Evolutionary conservation across 768 basidiomycete genomes (phyloP).

Genomic region (Kwoniella europaea): DNA sequence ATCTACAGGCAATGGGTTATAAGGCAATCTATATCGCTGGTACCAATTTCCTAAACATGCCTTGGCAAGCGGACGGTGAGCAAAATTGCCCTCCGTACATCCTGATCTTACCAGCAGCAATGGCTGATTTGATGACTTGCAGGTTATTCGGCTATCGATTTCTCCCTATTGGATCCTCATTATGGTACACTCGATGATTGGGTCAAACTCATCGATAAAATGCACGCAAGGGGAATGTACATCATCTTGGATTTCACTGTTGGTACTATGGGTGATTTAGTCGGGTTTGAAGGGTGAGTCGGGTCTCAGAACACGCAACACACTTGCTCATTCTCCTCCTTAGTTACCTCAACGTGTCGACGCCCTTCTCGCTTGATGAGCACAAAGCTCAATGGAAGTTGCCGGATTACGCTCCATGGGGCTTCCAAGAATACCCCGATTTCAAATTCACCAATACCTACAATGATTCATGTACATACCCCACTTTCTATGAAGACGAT

Average conservation of each 20-base stretch:
- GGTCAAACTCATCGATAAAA: conserved; percentile 72
- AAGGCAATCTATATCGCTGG: conserved; percentile 86
- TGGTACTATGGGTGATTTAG: conserved; percentile 85
- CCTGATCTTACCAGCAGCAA: neutral
- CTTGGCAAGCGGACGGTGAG: conserved; percentile 96
- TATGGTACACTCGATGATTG: conserved; percentile 86
- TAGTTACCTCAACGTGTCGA: conserved; percentile 77
- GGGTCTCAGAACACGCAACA: neutral
- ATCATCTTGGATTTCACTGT: conserved; percentile 92
- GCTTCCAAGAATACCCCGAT: conserved; percentile 80
- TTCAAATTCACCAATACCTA: conserved; percentile 74
- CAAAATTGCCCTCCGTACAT: conserved; percentile 31
- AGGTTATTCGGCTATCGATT: conserved; percentile 94
- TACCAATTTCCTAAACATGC: conserved; percentile 90
- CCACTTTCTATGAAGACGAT: conserved; percentile 79
- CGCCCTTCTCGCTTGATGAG: conserved; percentile 78
- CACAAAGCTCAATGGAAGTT: conserved; percentile 74
- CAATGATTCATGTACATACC: conserved; percentile 75
- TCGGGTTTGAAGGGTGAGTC: conserved; percentile 80
- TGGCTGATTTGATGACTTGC: conserved; percentile 17
- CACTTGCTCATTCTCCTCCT: neutral
- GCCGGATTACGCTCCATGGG: conserved; percentile 81
- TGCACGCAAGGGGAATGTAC: conserved; percentile 86
- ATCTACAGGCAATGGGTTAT: conserved; percentile 87
- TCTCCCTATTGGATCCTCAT: conserved; percentile 87